These are phyloP conservation scores for Durusdinium trenchii DNA, from an alignment of 73 alveolate genomes.

Conservation along the genomic window DNA sequence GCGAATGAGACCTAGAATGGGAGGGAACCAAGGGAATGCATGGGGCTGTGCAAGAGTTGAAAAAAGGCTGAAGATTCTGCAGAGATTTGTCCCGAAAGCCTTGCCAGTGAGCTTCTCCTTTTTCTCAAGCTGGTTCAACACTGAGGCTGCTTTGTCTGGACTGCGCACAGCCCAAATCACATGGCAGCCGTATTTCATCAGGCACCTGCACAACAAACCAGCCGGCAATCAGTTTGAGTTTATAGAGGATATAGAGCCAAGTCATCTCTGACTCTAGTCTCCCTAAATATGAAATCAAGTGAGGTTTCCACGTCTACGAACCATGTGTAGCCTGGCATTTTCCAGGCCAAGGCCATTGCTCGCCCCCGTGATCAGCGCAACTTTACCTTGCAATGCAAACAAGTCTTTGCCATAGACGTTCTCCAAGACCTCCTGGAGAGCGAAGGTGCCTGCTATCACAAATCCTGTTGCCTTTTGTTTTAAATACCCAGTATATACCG, in stretches of 20 bases:
- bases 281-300: background rate
- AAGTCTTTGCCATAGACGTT: background rate
- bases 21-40: background rate
- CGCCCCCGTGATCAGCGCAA: slow-evolving; percentile 38
- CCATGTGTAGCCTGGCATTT: slow-evolving; percentile 14
- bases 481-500: too few species aligned
- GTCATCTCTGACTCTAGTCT: too few species aligned
- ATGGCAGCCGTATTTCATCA: slow-evolving; percentile 76
- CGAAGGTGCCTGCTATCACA: too few species aligned
- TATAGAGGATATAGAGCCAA: too few species aligned
- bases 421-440: slow-evolving; percentile 7
- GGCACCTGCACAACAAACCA: slow-evolving; percentile 14
- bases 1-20: background rate
- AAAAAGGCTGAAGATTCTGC: background rate
- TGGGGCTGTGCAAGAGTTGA: background rate
- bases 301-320: background rate
- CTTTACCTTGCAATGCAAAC: background rate
- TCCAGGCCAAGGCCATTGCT: slow-evolving; percentile 67
- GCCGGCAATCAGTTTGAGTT: too few species aligned
- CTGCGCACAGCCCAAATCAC: slow-evolving; percentile 60
- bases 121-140: slow-evolving; percentile 13
- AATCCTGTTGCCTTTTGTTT: too few species aligned
- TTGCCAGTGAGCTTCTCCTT: slow-evolving; percentile 43
- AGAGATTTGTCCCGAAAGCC: background rate
- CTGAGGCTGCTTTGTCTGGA: slow-evolving; percentile 44